A percentile compares a stretch with the other conserved stretches of the same genome.
Evolutionary conservation across 176 grass and related monocot species (phyloP).

Genomic region (Areca catechu): DNA sequence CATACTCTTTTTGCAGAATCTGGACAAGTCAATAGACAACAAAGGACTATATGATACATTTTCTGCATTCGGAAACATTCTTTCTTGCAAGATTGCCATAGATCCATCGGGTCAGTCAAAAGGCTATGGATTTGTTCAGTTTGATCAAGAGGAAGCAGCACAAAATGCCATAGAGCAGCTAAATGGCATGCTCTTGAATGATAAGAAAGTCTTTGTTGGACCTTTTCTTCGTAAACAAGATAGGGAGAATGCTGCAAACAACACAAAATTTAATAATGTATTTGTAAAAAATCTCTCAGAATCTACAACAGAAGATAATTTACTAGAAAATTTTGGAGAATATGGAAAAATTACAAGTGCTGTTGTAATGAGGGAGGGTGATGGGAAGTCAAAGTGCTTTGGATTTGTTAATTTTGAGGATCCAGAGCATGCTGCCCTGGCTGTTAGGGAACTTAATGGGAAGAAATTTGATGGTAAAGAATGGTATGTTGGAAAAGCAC

Average conservation of each 20-base stretch:
- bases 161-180: constrained; percentile 54
- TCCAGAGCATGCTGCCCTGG: constrained; percentile 50
- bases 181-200: constrained; percentile 81
- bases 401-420: constrained; percentile 80
- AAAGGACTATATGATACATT: constrained; percentile 74
- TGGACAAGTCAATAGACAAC: constrained; percentile 78
- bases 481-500: constrained; percentile 75
- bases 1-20: constrained; percentile 44
- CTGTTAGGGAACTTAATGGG: constrained; percentile 72
- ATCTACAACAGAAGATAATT: constrained; percentile 63
- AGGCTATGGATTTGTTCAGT: constrained; percentile 91
- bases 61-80: constrained; percentile 52
- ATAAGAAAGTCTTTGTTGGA: constrained; percentile 74
- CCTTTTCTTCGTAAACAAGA: constrained; percentile 82
- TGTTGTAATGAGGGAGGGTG: constrained; percentile 52
- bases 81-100: constrained; percentile 64
- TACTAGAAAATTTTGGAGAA: constrained; percentile 46
- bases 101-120: constrained; percentile 68
- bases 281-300: constrained; percentile 87
- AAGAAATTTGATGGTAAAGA: constrained; percentile 77
- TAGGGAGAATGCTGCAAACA: constrained; percentile 58
- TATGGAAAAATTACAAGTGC: constrained; percentile 81
- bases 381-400: constrained; percentile 85
- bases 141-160: constrained; percentile 60
- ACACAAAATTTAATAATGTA: constrained; percentile 73